These are phyloP conservation scores for Globisporangium lucens DNA, from an alignment of 352 stramenopile species.

Conservation along the genomic window DNA sequence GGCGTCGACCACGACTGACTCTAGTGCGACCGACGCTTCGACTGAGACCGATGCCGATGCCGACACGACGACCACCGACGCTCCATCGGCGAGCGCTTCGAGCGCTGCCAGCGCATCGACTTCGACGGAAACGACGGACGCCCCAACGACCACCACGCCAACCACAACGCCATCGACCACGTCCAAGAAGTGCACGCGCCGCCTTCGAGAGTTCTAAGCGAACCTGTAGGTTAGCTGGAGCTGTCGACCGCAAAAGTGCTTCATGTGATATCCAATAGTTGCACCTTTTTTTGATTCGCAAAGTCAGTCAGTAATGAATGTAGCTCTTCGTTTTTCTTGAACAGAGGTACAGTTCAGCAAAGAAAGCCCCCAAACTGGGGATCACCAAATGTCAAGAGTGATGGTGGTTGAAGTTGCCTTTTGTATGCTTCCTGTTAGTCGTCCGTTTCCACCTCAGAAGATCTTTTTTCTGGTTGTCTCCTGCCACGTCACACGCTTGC, in stretches of 20 bases:
- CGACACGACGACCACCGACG: not conserved
- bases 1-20: not conserved
- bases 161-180: constrained; percentile 6
- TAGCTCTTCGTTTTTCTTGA: constrained; percentile 6
- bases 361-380: not conserved
- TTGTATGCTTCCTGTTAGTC: not conserved
- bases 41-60: not conserved
- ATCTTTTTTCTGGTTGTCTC: not conserved
- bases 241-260: not conserved
- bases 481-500: constrained; percentile 4
- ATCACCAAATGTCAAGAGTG: not conserved
- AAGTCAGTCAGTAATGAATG: not conserved
- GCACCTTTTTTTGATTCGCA: not conserved
- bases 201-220: not conserved
- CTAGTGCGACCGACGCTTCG: constrained; percentile 2
- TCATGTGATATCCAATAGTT: not conserved
- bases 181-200: constrained; percentile 13
- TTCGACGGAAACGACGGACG: not conserved
- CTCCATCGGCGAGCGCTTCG: not conserved
- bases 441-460: constrained; percentile 1
- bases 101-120: not conserved
- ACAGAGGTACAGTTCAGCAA: not conserved
- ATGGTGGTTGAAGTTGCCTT: constrained; percentile 9
- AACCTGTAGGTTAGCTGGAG: not conserved
- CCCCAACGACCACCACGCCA: constrained; percentile 2